Evolutionary conservation across 441 rosid species (phyloP), one percentile per base, ranked within the genome.

Genomic region (Arabidopsis hybrid): DNA sequence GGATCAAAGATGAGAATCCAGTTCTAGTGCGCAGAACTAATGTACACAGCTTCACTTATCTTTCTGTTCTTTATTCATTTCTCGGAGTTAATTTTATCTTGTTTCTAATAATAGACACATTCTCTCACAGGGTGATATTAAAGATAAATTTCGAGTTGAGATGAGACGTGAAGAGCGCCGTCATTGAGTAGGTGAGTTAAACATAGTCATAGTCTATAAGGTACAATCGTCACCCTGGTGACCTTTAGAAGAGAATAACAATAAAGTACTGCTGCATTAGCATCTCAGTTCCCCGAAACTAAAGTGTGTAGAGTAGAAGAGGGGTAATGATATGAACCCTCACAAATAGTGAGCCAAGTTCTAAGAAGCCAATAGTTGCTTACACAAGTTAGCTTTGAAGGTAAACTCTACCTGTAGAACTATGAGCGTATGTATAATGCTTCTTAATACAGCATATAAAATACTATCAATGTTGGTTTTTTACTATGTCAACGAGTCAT

Each of bases 131-230:
- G 60, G 45, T 43, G 69, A 78, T 61, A 38, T 78, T n/a, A 78
- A 78, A 61, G 81, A 78, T 43, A 78, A 72, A 43, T 78, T 16
- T 46, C 77, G 77, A 53, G 81, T 72, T 43, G 77, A 78, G 77
- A 67, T 72, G 70, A 72, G 47, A 49, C 77, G 77, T 17, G 6
- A 67, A 72, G 74, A 61, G 61, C 69, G 65, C 26, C 39, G 10
- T 32, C 59, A n/a, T 52, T 72, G 61, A 72, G 69, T 31, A 45
- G 50, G 74, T 77, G 74, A 77, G 76, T 62, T 47, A 55, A 21
- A 36, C 43, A 46, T 17, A 46, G 10, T 38, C 40, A 36, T 36
- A 36, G 40, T 36, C 40, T 36, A 36, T 63, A 69, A 36, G 42
- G 39, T 60, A 52, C 38, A 43, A 5, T 52, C 0, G 31, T 60